Base-by-base conservation (phyloP, 805 yeast species). In the Candida odintsovae region DNA sequence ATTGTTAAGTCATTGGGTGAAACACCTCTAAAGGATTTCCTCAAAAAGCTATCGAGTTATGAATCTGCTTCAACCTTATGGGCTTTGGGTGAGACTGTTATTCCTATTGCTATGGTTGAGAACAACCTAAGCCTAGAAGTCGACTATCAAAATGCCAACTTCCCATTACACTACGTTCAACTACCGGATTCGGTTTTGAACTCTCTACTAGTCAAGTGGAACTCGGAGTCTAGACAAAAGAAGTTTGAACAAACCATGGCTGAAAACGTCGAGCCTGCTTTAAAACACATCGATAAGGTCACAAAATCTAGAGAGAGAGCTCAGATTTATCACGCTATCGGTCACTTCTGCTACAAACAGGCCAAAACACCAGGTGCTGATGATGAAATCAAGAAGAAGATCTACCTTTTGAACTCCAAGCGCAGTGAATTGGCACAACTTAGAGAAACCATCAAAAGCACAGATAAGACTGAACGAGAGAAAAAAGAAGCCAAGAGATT, bases 341-440 rank as follows among this genome's bases (percentile, higher is more conserved):
- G 90, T 0, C 68, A 72, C 26, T 90, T 90, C 58, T 86, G 96
- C 59, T 85, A 84, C 54, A 64, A 69, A 7, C 90, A 86, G 55
- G 64, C 76, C 25, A 73, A 75, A 50, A 71, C 76, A 5, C 59
- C 71, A 6, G 64, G 66, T 2, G 58, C 73, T 18, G 70, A 66
- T 38, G 75, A 72, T 4, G 76, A 76, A 15, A 68, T 83, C 1
- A 52, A 57, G 12, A 72, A 69, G 28, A 55, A 70, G 6, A 68
- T 69, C 19, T 64, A 57, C 18, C 62, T 79, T 33, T 67, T 75
- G n/a, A 50, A 55, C 2, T 65, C 62, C 10, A 78, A 76, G 48
- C 63, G 63, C 16, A 56, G 56, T 1, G 89, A 84, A 45, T 64
- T 79, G 15, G 67, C 68, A 9, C 77, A 78, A 31, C 58, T 86